Percentiles rank a stretch among this genome's conserved stretches.
phyloP scores from a whole-genome alignment of 108 stramenopile species.

The Poteriospumella lacustris region DNA sequence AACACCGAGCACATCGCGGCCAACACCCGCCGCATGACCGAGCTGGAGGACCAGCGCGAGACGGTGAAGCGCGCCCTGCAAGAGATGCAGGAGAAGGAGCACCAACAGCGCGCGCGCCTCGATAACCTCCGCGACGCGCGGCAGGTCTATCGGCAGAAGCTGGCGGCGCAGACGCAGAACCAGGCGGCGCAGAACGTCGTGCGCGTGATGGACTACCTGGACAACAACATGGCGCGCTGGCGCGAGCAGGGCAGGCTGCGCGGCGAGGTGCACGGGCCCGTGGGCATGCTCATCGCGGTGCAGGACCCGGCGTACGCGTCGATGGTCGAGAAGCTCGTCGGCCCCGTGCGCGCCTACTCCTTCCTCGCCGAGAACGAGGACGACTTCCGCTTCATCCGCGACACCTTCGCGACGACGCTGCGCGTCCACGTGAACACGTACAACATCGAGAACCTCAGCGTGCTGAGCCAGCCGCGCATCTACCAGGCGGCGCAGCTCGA shows the following conservation, averaged over 20 bases:
- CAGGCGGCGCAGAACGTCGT: too few species aligned
- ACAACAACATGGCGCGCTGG: background rate
- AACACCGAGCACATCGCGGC: too few species aligned
- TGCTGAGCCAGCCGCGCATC: constrained; percentile 46
- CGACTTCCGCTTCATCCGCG: too few species aligned
- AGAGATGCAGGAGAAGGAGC: constrained; percentile 32
- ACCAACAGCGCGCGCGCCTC: background rate
- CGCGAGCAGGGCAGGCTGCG: constrained; percentile 30
- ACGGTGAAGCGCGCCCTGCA: background rate
- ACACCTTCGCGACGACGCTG: too few species aligned
- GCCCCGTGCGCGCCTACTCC: too few species aligned
- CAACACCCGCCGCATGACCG: too few species aligned
- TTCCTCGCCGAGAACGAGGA: too few species aligned
- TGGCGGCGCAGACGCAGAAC: too few species aligned
- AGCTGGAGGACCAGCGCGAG: background rate
- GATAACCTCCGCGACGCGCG: background rate
- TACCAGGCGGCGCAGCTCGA: too few species aligned
- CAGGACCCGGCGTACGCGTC: constrained; percentile 36
- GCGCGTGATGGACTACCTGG: constrained; percentile 1
- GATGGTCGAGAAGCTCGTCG: constrained; percentile 30
- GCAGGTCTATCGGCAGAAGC: too few species aligned
- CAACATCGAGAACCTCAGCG: constrained; percentile 63
- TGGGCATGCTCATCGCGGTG: constrained; percentile 32
- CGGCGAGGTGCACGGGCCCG: constrained; percentile 36
- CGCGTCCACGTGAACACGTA: too few species aligned